phyloP scores from a whole-genome alignment of 306 rosid genomes.

The Senna tora region DNA sequence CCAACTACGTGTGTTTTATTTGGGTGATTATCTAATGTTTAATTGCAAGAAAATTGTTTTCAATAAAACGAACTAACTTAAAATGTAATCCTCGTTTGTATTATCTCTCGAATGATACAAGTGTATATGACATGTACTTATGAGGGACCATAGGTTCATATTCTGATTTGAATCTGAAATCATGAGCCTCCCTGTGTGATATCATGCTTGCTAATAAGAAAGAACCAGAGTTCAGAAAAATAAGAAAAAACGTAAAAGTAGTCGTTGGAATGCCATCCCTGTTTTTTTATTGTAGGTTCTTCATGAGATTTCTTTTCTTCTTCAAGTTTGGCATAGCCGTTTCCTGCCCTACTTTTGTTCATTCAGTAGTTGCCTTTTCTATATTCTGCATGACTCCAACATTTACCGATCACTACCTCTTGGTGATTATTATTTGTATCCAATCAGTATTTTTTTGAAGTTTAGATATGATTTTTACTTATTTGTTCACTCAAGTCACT shows the following conservation, averaged over 20 bases:
- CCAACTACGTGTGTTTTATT: background rate
- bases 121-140: background rate
- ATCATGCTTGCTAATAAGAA: background rate
- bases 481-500: slow-evolving; percentile 5
- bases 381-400: background rate
- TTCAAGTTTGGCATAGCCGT: background rate
- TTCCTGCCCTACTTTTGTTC: background rate
- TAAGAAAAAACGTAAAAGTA: background rate
- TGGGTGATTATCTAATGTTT: slow-evolving; percentile 5
- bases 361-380: background rate
- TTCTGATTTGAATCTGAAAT: background rate
- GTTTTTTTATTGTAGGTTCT: background rate
- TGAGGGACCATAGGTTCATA: background rate
- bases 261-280: background rate
- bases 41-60: background rate
- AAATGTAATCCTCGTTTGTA: background rate
- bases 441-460: background rate
- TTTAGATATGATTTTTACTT: slow-evolving; percentile 14
- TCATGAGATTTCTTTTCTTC: background rate
- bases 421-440: background rate
- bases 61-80: background rate
- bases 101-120: background rate
- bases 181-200: no score
- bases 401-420: background rate
- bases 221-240: background rate